These are phyloP conservation scores for Lepidium africanum DNA, from an alignment of 345 rosid genomes.

Conservation along the genomic window DNA sequence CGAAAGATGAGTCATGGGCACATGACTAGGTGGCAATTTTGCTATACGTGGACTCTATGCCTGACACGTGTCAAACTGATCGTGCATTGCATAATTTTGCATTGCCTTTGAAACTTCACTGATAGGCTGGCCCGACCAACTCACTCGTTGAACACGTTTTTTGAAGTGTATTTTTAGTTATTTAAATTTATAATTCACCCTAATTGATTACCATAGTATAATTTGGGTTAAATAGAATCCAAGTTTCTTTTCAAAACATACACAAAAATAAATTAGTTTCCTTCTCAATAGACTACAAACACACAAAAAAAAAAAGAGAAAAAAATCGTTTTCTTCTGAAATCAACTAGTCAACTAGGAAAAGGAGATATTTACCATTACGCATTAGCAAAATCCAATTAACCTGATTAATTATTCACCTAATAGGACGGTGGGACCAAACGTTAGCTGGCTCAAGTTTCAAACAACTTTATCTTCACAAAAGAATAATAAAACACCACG, in stretches of 20 bases:
- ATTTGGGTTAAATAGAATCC: neutral
- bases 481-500: neutral
- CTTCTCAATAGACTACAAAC: neutral
- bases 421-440: neutral
- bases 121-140: conserved; percentile 1
- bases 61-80: conserved; percentile 12
- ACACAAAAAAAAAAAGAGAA: neutral
- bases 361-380: neutral
- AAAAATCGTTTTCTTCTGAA: neutral
- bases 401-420: conserved; percentile 6
- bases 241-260: no score
- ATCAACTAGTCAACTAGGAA: neutral
- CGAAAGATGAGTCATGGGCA: conserved; percentile 8
- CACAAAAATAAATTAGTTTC: no score
- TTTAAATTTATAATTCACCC: neutral
- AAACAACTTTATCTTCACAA: neutral
- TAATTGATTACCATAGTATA: neutral
- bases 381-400: neutral
- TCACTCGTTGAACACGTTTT: conserved; percentile 16
- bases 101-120: conserved; percentile 1
- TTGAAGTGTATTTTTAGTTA: neutral
- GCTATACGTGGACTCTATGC: neutral
- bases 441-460: conserved; percentile 6
- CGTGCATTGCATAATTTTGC: conserved; percentile 6
- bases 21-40: neutral